phyloP scores from a whole-genome alignment of 768 basidiomycete species.

The Trametes coccinea region DNA sequence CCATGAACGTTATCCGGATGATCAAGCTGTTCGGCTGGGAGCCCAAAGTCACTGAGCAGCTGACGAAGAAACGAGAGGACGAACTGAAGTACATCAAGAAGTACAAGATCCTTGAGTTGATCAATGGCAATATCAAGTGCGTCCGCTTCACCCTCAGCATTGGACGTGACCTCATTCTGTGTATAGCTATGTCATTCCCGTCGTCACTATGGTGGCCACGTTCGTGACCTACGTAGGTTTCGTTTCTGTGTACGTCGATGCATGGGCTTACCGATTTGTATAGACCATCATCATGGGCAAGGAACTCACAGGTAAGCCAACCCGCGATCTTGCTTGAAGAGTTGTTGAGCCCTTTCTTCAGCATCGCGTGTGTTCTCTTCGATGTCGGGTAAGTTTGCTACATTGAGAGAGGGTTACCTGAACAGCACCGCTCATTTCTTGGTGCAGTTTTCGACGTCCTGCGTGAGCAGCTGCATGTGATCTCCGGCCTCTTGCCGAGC shows the following conservation, averaged over 20 bases:
- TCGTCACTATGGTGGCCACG: slow-evolving; percentile 67
- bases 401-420: neutral
- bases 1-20: slow-evolving; percentile 42
- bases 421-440: neutral
- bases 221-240: slow-evolving; percentile 57
- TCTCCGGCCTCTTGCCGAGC: slow-evolving; percentile 35
- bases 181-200: slow-evolving; percentile 56
- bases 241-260: neutral
- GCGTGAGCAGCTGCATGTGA: slow-evolving; percentile 46
- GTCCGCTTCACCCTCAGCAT: slow-evolving; percentile 11
- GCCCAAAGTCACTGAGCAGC: slow-evolving; percentile 47
- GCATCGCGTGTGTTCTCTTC: slow-evolving; percentile 43
- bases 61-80: slow-evolving; percentile 58
- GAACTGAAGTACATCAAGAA: slow-evolving; percentile 61
- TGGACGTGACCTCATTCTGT: neutral
- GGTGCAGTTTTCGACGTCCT: slow-evolving; percentile 60
- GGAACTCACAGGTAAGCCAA: slow-evolving; percentile 34
- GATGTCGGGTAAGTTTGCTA: slow-evolving; percentile 30
- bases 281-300: slow-evolving; percentile 42
- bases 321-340: neutral
- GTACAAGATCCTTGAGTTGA: slow-evolving; percentile 49
- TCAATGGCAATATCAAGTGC: slow-evolving; percentile 47
- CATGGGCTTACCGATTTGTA: neutral
- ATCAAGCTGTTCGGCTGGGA: slow-evolving; percentile 53
- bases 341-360: neutral